Conservation (phyloP, 192 early-diverging fungal species). For the Coemansia sp. region DNA sequence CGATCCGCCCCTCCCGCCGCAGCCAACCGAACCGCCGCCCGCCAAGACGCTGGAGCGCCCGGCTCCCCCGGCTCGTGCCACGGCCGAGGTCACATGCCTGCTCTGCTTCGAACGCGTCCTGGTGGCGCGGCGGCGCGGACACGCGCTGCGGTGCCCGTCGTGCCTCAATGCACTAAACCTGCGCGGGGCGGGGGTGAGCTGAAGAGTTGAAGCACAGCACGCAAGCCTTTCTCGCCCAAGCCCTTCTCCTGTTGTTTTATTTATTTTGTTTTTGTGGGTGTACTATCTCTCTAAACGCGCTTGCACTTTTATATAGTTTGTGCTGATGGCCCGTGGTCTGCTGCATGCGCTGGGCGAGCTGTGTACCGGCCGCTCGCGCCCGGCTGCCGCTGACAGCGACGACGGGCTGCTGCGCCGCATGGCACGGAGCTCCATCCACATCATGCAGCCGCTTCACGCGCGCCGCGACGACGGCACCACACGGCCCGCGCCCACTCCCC, state of each 20-base stretch:
- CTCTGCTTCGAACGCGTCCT: constrained; percentile 39
- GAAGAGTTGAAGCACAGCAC: neutral
- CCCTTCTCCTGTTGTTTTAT: neutral
- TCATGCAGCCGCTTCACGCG: constrained; percentile 12
- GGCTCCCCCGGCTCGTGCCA: neutral
- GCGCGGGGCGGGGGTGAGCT: neutral
- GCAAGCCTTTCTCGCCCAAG: neutral
- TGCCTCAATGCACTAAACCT: neutral
- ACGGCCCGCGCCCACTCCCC: too few species aligned
- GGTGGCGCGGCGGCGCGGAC: constrained; percentile 9
- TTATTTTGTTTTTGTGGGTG: neutral
- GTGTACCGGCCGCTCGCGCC: neutral
- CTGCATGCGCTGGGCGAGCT: constrained; percentile 12
- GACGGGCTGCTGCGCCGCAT: neutral
- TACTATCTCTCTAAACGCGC: neutral
- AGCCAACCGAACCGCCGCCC: too few species aligned
- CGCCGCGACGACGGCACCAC: neutral
- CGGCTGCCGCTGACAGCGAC: neutral
- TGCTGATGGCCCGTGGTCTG: constrained; percentile 5
- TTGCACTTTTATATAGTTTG: neutral
- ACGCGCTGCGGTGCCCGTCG: constrained; percentile 21
- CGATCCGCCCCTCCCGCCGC: too few species aligned
- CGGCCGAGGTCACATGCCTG: constrained; percentile 10
- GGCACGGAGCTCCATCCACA: constrained; percentile 23
- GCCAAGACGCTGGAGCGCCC: neutral